Evolutionary conservation across 305 asterid genomes (phyloP).

Genomic region (Solanum aculeatissimum): DNA sequence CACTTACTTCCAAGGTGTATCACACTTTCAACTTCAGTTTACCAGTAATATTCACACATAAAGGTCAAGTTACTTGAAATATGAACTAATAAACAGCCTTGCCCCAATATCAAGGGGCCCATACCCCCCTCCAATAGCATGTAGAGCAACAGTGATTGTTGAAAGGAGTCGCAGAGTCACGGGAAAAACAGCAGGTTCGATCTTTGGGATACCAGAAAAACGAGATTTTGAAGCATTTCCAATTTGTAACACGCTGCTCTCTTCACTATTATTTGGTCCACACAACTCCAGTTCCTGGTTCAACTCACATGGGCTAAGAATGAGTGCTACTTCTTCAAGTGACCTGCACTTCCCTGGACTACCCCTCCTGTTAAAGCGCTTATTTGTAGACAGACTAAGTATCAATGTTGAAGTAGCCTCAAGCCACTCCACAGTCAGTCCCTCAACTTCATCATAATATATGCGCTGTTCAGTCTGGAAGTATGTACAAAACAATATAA

Average conservation of each 20-base stretch:
- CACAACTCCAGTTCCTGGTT: conserved; percentile 3
- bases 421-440: conserved; percentile 74
- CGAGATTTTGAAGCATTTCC: background rate
- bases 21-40: background rate
- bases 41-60: background rate
- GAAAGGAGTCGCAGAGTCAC: conserved; percentile 59
- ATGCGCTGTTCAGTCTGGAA: conserved; percentile 57
- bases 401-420: conserved; percentile 65
- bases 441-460: conserved; percentile 77
- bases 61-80: conserved; percentile 19
- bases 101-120: conserved; percentile 75
- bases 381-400: conserved; percentile 33
- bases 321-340: conserved; percentile 54
- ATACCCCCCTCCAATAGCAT: conserved; percentile 69
- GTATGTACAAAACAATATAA: background rate
- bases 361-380: conserved; percentile 31
- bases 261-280: background rate
- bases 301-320: conserved; percentile 35
- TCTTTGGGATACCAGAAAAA: background rate
- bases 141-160: conserved; percentile 58
- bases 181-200: conserved; percentile 63
- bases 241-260: background rate
- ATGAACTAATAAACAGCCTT: conserved; percentile 58
- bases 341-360: conserved; percentile 42
- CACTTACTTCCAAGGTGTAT: background rate